phyloP scores from a whole-genome alignment of 1,284 basidiomycete species.

The Trichosporon coremiiforme region DNA sequence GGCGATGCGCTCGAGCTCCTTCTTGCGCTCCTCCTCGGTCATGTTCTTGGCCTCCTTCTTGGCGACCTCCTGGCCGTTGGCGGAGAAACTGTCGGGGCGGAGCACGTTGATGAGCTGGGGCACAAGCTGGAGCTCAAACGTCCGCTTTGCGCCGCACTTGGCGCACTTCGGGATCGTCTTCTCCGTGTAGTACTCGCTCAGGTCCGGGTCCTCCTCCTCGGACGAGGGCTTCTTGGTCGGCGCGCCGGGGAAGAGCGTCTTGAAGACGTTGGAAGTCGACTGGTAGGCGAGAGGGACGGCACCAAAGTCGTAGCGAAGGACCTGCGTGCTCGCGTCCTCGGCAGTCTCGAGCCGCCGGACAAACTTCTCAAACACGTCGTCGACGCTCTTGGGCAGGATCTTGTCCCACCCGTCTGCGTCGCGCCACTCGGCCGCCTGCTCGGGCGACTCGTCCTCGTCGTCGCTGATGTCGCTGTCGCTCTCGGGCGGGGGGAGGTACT shows the following conservation, averaged over 20 bases:
- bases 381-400: conserved; percentile 50
- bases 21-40: conserved; percentile 49
- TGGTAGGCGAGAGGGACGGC: conserved; percentile 55
- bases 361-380: conserved; percentile 56
- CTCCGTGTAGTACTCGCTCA: conserved; percentile 41
- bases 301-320: conserved; percentile 56
- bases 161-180: conserved; percentile 45
- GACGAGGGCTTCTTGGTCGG: conserved; percentile 33
- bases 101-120: conserved; percentile 54
- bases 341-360: conserved; percentile 48
- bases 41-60: conserved; percentile 17
- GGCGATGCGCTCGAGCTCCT: conserved; percentile 45
- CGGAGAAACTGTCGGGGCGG: conserved; percentile 35
- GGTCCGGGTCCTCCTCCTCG: conserved; percentile 48
- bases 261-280: conserved; percentile 48
- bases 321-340: conserved; percentile 51
- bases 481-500: conserved; percentile 50
- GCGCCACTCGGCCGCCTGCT: conserved; percentile 39
- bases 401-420: conserved; percentile 48
- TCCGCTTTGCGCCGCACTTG: conserved; percentile 45
- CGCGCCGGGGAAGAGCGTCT: conserved; percentile 50
- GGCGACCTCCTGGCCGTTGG: conserved; percentile 13
- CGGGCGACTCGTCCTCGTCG: conserved; percentile 38
- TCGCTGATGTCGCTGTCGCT: conserved; percentile 37
- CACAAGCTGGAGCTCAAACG: conserved; percentile 56